A percentile compares a stretch with the other conserved stretches of the same genome.
These are phyloP conservation scores for Lactarius akahatsu DNA, from an alignment of 768 basidiomycete genomes.

Conservation along the genomic window DNA sequence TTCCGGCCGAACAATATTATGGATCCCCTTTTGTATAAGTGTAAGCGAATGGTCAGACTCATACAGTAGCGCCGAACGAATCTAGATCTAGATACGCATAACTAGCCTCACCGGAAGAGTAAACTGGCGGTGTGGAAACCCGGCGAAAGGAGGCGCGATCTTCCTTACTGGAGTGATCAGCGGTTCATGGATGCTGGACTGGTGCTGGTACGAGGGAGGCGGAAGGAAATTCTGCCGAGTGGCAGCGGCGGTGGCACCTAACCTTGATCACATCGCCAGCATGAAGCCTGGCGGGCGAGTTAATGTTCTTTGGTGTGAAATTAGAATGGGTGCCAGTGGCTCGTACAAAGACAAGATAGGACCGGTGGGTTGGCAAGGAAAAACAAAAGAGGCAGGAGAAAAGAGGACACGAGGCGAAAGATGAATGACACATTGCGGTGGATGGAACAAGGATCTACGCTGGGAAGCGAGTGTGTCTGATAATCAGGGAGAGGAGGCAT, in stretches of 20 bases:
- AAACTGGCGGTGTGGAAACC: constrained; percentile 9
- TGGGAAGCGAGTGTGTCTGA: not conserved
- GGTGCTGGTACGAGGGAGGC: constrained; percentile 14
- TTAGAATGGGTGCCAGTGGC: constrained; percentile 1
- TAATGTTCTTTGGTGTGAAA: constrained; percentile 18
- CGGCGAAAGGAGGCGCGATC: constrained; percentile 17
- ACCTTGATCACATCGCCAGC: constrained; percentile 24
- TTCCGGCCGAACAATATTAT: not conserved
- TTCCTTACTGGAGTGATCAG: constrained; percentile 18
- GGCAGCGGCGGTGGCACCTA: constrained; percentile 20
- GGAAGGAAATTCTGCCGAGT: constrained; percentile 9
- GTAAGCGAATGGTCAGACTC: not conserved
- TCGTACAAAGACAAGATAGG: constrained; percentile 18
- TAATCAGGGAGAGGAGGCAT: constrained; percentile 5
- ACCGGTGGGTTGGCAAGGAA: constrained; percentile 12
- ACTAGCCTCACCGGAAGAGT: constrained; percentile 11
- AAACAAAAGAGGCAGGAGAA: constrained; percentile 13
- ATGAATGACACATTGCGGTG: constrained; percentile 16
- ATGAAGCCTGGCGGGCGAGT: constrained; percentile 12
- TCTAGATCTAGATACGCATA: constrained; percentile 15
- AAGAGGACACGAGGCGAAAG: constrained; percentile 1
- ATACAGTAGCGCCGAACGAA: not conserved
- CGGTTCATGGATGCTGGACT: constrained; percentile 10
- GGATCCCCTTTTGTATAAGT: constrained; percentile 9
- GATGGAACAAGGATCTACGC: constrained; percentile 21